A percentile compares a stretch with the other conserved stretches of the same genome.
Conservation (phyloP, 768 basidiomycete genomes). For the Mycena capillaripes region DNA sequence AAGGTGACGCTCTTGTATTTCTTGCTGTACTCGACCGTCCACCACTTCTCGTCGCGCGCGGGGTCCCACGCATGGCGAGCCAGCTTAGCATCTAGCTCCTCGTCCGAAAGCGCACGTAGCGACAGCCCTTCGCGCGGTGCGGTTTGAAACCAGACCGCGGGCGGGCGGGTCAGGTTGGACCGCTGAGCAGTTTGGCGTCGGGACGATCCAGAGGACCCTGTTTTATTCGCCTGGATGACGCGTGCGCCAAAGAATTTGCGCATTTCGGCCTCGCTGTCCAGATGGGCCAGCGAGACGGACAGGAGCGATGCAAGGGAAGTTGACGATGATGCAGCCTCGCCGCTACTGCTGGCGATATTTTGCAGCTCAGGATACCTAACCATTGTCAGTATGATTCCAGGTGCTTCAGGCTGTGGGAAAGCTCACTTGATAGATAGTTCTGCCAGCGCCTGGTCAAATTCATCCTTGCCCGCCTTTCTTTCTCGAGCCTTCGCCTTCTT, state of each 20-base stretch:
- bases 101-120: conserved; percentile 67
- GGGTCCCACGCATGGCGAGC: conserved; percentile 55
- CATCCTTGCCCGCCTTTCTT: conserved; percentile 77
- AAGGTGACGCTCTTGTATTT: conserved; percentile 86
- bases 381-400: conserved; percentile 1
- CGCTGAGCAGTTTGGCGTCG: conserved; percentile 62
- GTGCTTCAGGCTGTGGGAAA: background rate
- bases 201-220: conserved; percentile 48
- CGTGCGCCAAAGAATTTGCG: conserved; percentile 94
- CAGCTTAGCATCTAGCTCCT: conserved; percentile 65
- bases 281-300: conserved; percentile 82
- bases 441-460: conserved; percentile 87
- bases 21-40: conserved; percentile 90
- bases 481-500: conserved; percentile 78
- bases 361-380: conserved; percentile 69
- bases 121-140: conserved; percentile 81
- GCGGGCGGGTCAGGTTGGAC: conserved; percentile 84
- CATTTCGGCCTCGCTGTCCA: conserved; percentile 93
- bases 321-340: conserved; percentile 37
- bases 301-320: conserved; percentile 68
- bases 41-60: conserved; percentile 80
- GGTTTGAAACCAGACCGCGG: conserved; percentile 81
- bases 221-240: conserved; percentile 79
- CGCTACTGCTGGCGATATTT: conserved; percentile 48
- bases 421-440: conserved; percentile 86